Conservation (phyloP, 1,284 basidiomycete genomes). For the Ganoderma multipileum region DNA sequence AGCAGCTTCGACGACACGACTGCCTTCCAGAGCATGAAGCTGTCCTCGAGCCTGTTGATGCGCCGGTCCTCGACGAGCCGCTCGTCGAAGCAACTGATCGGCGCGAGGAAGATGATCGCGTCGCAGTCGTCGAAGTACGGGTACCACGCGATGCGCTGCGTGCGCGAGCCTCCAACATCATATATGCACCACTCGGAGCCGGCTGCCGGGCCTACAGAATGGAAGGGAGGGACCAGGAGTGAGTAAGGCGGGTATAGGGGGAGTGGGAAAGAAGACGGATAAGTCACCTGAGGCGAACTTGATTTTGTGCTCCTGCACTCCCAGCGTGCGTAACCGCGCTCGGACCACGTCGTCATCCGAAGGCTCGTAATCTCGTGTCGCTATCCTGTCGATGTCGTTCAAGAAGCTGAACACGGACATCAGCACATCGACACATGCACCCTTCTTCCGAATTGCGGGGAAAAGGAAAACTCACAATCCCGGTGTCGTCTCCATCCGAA, state of each 20-base stretch:
- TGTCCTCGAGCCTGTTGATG: slow-evolving; percentile 53
- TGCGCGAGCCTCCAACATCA: slow-evolving; percentile 76
- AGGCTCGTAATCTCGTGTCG: slow-evolving; percentile 57
- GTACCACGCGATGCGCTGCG: slow-evolving; percentile 52
- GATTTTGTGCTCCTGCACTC: slow-evolving; percentile 77
- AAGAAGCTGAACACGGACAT: slow-evolving; percentile 55
- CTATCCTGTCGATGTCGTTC: slow-evolving; percentile 68
- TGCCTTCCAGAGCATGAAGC: slow-evolving; percentile 48
- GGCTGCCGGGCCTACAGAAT: slow-evolving; percentile 33
- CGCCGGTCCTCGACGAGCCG: slow-evolving; percentile 49
- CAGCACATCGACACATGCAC: not conserved
- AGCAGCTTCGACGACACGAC: slow-evolving; percentile 49
- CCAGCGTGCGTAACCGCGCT: slow-evolving; percentile 70
- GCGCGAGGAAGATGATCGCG: slow-evolving; percentile 51
- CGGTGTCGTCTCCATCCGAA: slow-evolving; percentile 61
- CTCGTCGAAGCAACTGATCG: slow-evolving; percentile 51
- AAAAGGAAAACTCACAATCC: slow-evolving; percentile 60
- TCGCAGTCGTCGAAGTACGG: slow-evolving; percentile 51
- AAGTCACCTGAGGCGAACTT: slow-evolving; percentile 67
- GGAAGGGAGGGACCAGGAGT: not conserved
- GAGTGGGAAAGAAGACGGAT: not conserved
- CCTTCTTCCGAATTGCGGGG: not conserved
- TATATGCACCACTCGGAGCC: slow-evolving; percentile 59
- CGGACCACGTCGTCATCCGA: slow-evolving; percentile 73
- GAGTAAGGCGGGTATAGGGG: not conserved